A percentile compares a stretch with the other conserved stretches of the same genome.
Evolutionary conservation across 2,329 filamentous ascomycete genomes (phyloP).

Genomic region (Alternaria postmessia): DNA sequence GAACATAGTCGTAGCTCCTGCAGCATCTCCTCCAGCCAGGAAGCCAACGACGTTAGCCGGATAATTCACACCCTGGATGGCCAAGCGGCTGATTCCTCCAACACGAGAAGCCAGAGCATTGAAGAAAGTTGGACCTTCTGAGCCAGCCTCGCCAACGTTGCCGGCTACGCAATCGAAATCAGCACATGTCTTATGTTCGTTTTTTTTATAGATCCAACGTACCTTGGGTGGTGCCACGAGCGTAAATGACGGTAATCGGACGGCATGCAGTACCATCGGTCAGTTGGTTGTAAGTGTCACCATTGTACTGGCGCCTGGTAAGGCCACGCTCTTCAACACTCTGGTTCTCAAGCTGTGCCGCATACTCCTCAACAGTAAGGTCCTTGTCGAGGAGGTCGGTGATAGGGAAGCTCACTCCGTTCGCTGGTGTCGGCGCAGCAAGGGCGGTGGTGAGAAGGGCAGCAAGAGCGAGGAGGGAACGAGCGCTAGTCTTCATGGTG

Average conservation of each 20-base stretch:
- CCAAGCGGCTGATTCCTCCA: conserved; percentile 53
- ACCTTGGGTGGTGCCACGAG: conserved; percentile 61
- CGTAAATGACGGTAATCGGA: conserved; percentile 62
- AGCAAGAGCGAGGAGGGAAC: conserved; percentile 27
- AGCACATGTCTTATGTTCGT: background rate
- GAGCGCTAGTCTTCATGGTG: conserved; percentile 32
- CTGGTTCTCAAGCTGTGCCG: conserved; percentile 29
- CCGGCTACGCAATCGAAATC: conserved; percentile 36
- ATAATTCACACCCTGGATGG: conserved; percentile 66
- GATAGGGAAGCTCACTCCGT: conserved; percentile 35
- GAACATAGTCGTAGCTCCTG: conserved; percentile 56
- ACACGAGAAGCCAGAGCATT: conserved; percentile 53
- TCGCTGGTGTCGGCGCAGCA: conserved; percentile 26
- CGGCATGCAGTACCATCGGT: conserved; percentile 52
- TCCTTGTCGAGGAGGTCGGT: conserved; percentile 35
- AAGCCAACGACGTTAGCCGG: conserved; percentile 56
- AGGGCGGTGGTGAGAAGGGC: conserved; percentile 24
- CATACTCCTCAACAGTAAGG: conserved; percentile 37
- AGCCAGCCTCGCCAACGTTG: conserved; percentile 59
- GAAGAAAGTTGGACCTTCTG: conserved; percentile 59
- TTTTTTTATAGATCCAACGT: background rate
- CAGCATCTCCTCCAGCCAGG: conserved; percentile 56
- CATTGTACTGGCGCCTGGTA: conserved; percentile 31
- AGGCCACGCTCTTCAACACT: conserved; percentile 15
- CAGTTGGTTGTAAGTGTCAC: conserved; percentile 42